Percentiles rank a stretch among this genome's conserved stretches.
phyloP scores from a whole-genome alignment of 208 protist species.

The Lotmaria passim region DNA sequence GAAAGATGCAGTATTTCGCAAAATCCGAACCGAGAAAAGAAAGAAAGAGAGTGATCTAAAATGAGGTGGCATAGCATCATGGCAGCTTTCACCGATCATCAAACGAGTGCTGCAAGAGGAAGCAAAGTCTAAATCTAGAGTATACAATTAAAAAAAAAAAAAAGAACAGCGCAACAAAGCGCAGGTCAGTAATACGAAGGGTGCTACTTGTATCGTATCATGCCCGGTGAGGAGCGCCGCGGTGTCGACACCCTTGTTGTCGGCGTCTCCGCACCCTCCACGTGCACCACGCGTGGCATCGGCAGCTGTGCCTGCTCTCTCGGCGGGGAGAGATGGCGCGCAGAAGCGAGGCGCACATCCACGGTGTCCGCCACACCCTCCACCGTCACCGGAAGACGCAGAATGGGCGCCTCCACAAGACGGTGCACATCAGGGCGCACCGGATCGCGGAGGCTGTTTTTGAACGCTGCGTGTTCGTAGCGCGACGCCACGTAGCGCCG shows the following conservation, averaged over 20 bases:
- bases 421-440: slow-evolving; percentile 8
- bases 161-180: neutral
- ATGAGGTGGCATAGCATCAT: too few relatives aligned
- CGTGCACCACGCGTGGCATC: neutral
- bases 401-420: slow-evolving; percentile 48
- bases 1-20: too few relatives aligned
- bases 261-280: neutral
- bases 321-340: neutral
- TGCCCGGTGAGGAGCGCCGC: neutral
- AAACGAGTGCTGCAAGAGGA: too few relatives aligned
- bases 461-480: slow-evolving; percentile 13
- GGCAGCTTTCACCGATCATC: too few relatives aligned
- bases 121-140: too few relatives aligned
- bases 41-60: too few relatives aligned
- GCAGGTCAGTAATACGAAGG: slow-evolving; percentile 1
- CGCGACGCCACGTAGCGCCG: slow-evolving; percentile 52
- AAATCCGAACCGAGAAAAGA: too few relatives aligned
- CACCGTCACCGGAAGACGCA: slow-evolving; percentile 58
- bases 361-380: slow-evolving; percentile 32
- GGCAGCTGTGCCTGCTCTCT: neutral
- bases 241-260: neutral
- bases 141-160: neutral
- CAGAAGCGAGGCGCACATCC: slow-evolving; percentile 59
- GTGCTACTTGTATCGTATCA: slow-evolving; percentile 22
- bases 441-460: slow-evolving; percentile 38